Conservation (phyloP, 805 yeast species). For the Pichia phayaonensis region DNA sequence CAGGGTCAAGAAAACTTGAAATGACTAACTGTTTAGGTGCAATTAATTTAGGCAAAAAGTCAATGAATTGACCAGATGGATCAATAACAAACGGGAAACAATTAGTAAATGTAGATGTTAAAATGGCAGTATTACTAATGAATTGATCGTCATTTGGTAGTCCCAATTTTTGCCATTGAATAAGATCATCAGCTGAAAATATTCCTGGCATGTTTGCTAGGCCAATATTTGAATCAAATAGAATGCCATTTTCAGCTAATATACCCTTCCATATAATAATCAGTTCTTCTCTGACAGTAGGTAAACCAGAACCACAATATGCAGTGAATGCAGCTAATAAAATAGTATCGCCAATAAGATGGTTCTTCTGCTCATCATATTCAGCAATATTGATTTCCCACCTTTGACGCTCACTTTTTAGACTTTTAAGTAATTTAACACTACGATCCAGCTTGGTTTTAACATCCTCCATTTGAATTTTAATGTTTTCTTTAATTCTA, state of each 20-base stretch:
- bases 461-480: slow-evolving; percentile 59
- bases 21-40: slow-evolving; percentile 35
- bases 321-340: slow-evolving; percentile 54
- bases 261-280: slow-evolving; percentile 19
- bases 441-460: slow-evolving; percentile 57
- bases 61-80: slow-evolving; percentile 47
- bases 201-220: slow-evolving; percentile 30
- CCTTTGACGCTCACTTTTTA: slow-evolving; percentile 60
- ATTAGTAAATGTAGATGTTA: slow-evolving; percentile 21
- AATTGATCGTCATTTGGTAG: slow-evolving; percentile 52
- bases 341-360: slow-evolving; percentile 57
- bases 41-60: slow-evolving; percentile 31
- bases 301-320: slow-evolving; percentile 47
- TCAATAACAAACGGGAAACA: slow-evolving; percentile 61
- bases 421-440: slow-evolving; percentile 48
- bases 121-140: slow-evolving; percentile 55
- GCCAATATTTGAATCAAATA: slow-evolving; percentile 24
- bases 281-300: slow-evolving; percentile 27
- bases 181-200: slow-evolving; percentile 32
- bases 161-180: slow-evolving; percentile 46
- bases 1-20: slow-evolving; percentile 66
- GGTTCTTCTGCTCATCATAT: slow-evolving; percentile 39
- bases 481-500: slow-evolving; percentile 69
- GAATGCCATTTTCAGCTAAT: slow-evolving; percentile 32
- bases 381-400: slow-evolving; percentile 59